Base-by-base conservation (phyloP, 352 stramenopile genomes). In the Pythium angustatum region DNA sequence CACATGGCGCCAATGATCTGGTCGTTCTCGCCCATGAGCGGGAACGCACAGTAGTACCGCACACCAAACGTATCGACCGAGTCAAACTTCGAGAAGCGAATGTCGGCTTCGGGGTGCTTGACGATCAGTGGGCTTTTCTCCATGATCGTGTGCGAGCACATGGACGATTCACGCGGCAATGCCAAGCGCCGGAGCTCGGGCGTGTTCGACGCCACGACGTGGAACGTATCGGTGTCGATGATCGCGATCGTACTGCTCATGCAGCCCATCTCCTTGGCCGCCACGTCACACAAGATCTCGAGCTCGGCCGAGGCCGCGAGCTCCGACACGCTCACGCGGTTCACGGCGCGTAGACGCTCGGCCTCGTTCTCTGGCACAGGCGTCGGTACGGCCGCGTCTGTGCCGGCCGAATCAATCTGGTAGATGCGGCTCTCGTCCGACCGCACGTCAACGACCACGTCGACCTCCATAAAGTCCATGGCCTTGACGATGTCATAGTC, bases 1-100 rank as follows among this genome's bases (percentile, higher is more conserved):
- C 81, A 90, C 38, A 92, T 61, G 6, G 73, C 73, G 6, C 81
- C 83, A 50, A 91, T 82, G 58, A 87, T 64, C 2, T 71, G 79
- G 45, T 75, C 65, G 58, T 84, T 68, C 0, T 70, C 57, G 5
- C 66, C 69, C 15, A 81, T 41, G 19, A 89, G 58, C 12, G 83
- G 83, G 33, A 90, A 89, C 7, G 78, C 83, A 57, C 79, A 90
- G 79, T 91, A 90, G 66, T 87, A 91, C 45, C 73, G 76, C 22
- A 83, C 68, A 8, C 69, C 65, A 48, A 79, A 74, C 9, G 50
- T 45, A 22, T 81, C 52, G 1, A 64, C 54, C 3, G 36, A 44
- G 5, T 43, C 28, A 14, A 58, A 40, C 40, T 75, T 65, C 38
- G 28, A 44, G 56, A 91, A 91, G 11, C 83, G 83, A 44, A 90